These are phyloP conservation scores for Pneumocystis carinii DNA, from an alignment of 1,139 yeast genomes.

Conservation along the genomic window DNA sequence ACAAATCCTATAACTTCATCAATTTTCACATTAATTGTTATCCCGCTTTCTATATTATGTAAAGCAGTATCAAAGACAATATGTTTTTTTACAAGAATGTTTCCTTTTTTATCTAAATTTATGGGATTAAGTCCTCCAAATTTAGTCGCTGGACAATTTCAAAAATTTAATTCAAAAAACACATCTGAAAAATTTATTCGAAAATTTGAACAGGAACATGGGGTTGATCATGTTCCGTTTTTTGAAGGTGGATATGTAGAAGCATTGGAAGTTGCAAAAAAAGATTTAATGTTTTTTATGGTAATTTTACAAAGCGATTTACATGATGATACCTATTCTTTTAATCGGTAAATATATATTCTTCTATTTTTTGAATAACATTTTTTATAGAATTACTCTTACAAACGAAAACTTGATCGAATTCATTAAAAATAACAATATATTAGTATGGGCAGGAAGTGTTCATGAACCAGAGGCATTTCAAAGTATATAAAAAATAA, in stretches of 20 bases:
- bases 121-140: constrained; percentile 27
- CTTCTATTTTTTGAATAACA: not conserved
- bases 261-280: constrained; percentile 54
- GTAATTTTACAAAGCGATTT: constrained; percentile 62
- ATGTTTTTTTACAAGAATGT: constrained; percentile 22
- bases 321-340: constrained; percentile 44
- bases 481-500: constrained; percentile 26
- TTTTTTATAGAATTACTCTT: constrained; percentile 29
- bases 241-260: constrained; percentile 64
- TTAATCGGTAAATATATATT: constrained; percentile 27
- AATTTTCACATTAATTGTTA: constrained; percentile 17
- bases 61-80: constrained; percentile 21
- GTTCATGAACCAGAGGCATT: constrained; percentile 66
- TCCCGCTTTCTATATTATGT: constrained; percentile 24
- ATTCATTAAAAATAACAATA: constrained; percentile 36
- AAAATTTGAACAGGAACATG: constrained; percentile 28
- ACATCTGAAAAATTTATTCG: constrained; percentile 28
- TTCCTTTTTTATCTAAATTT: constrained; percentile 25
- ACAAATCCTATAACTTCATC: not conserved
- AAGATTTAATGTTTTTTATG: constrained; percentile 52
- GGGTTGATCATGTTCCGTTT: constrained; percentile 15
- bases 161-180: constrained; percentile 26
- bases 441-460: constrained; percentile 80
- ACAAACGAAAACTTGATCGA: constrained; percentile 38
- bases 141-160: constrained; percentile 14